A percentile compares a stretch with the other conserved stretches of the same genome.
phyloP scores from a whole-genome alignment of 1,139 yeast genomes.

The Taphrina deformans region DNA sequence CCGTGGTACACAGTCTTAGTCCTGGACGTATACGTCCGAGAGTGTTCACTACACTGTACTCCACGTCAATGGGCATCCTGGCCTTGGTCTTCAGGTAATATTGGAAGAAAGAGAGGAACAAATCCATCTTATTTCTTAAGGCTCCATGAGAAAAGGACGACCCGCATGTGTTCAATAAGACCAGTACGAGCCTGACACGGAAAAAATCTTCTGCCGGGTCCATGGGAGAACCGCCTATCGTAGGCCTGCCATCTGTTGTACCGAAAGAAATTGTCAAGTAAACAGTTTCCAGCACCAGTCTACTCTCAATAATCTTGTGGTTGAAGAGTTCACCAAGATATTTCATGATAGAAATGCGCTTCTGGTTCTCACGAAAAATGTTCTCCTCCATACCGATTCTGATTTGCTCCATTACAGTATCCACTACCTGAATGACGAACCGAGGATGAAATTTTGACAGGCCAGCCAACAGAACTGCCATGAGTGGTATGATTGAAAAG shows the following conservation, averaged over 20 bases:
- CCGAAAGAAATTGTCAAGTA: conserved; percentile 67
- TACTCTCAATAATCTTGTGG: conserved; percentile 52
- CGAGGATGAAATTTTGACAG: conserved; percentile 48
- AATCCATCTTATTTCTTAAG: conserved; percentile 47
- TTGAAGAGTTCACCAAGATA: conserved; percentile 63
- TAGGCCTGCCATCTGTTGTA: conserved; percentile 48
- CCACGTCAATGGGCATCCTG: conserved; percentile 66
- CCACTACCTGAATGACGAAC: conserved; percentile 56
- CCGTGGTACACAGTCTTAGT: conserved; percentile 48
- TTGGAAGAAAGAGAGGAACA: conserved; percentile 66
- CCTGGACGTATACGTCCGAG: conserved; percentile 47
- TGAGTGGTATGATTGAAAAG: conserved; percentile 55
- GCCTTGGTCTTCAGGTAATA: conserved; percentile 69
- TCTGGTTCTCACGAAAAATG: conserved; percentile 61
- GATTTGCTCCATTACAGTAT: conserved; percentile 64
- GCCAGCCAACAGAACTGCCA: conserved; percentile 55
- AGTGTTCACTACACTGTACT: conserved; percentile 55
- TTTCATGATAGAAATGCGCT: conserved; percentile 61
- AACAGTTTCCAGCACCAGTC: conserved; percentile 56
- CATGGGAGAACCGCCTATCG: conserved; percentile 40
- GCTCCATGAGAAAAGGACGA: conserved; percentile 38
- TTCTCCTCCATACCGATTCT: conserved; percentile 66
- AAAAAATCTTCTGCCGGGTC: conserved; percentile 73
- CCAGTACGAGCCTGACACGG: conserved; percentile 59
- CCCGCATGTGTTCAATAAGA: conserved; percentile 46